Base-by-base conservation (phyloP, 1,139 yeast genomes). In the Scheffersomyces insectosa region DNA sequence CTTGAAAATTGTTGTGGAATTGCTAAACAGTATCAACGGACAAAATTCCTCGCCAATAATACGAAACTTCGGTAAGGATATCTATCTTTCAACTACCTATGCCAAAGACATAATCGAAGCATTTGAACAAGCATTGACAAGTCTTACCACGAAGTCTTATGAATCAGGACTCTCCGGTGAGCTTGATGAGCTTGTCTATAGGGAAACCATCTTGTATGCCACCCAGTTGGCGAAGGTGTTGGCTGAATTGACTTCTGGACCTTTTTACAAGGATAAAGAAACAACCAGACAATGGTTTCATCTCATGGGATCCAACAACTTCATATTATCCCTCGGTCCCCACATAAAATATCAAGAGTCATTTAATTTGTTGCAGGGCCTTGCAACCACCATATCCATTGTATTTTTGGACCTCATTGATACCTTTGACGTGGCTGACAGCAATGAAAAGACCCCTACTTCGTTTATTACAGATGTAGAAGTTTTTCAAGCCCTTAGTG, bases 211-310 rank as follows among this genome's bases (percentile, higher is more conserved):
- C 12, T 55, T 74, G 42, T 57, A 72, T 39, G 50, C 77, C 20
- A 60, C 68, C 38, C 76, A 74, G 40, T 52, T 72, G 29, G 56
- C 77, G 41, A 80, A 79, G 46, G 66, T 80, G 1, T 56, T 82
- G 32, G 63, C 72, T 14, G 77, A 75, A 55, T 46, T 75, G 47
- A 46, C 70, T 47, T 43, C 70, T 52, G 63, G 63, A 37, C 59
- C 68, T 52, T 59, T 73, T 44, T 55, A 66, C 41, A 53, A 71
- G 50, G 44, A 66, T 42, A 48, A 59, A 47, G 32, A 58, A 46
- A 47, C 56, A 1, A 74, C 80, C 1, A 44, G 59, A 2, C 56
- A 65, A 9, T 88, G 96, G 96, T 83, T 85, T 49, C 55, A 67
- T 5, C 62, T 81, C 20, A 71, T 82, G 74, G 62, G 68, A 12